phyloP scores from a whole-genome alignment of 208 protist species.

The Strigomonas culicis region DNA sequence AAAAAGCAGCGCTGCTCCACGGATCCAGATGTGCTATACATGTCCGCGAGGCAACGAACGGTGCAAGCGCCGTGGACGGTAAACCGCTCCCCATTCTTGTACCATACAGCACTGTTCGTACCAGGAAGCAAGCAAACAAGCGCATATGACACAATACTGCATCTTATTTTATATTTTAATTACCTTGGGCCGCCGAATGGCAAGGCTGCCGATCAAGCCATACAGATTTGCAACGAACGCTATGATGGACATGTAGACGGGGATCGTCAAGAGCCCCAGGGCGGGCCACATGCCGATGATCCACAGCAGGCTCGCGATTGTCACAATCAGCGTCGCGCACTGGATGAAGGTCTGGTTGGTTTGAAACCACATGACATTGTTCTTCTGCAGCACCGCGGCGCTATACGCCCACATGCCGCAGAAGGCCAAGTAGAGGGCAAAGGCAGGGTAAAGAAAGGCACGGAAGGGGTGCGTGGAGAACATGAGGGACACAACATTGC shows the following conservation, averaged over 20 bases:
- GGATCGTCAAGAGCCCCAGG: slow-evolving; percentile 52
- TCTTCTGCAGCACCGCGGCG: slow-evolving; percentile 36
- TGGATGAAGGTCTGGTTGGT: slow-evolving; percentile 53
- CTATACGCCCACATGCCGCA: slow-evolving; percentile 69
- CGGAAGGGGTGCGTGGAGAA: slow-evolving; percentile 36
- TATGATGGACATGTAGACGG: slow-evolving; percentile 31
- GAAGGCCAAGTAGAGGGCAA: slow-evolving; percentile 53
- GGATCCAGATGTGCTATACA: no score
- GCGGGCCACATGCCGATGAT: slow-evolving; percentile 73
- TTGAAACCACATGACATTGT: slow-evolving; percentile 60
- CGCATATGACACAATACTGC: neutral
- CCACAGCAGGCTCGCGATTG: slow-evolving; percentile 41
- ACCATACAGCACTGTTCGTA: no score
- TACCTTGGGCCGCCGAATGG: neutral
- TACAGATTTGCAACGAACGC: slow-evolving; percentile 26
- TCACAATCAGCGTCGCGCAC: slow-evolving; percentile 25
- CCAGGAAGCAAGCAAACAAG: neutral
- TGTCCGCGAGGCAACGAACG: no score
- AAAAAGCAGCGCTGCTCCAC: no score
- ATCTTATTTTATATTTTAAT: neutral
- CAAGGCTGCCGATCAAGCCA: slow-evolving; percentile 15
- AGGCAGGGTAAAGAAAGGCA: slow-evolving; percentile 39
- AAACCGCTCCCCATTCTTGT: no score
- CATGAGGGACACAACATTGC: slow-evolving; percentile 48
- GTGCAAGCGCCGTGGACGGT: no score